Conservation (phyloP, 1,139 yeast species). For the Candida smagusa region DNA sequence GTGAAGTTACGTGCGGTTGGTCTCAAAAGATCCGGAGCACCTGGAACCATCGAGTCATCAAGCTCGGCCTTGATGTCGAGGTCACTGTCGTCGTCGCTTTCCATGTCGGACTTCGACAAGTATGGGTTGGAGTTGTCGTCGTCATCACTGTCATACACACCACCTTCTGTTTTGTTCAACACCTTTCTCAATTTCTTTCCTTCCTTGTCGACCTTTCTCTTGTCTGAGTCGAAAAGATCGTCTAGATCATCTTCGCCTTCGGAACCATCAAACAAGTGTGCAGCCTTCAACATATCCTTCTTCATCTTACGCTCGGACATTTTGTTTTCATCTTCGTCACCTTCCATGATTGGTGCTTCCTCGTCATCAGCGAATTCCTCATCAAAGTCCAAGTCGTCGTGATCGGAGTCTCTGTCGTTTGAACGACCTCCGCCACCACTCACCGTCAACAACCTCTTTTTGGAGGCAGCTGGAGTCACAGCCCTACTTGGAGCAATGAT, state of each 20-base stretch:
- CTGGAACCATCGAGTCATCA: constrained; percentile 20
- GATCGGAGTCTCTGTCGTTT: constrained; percentile 69
- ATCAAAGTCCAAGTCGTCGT: constrained; percentile 90
- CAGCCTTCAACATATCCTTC: constrained; percentile 85
- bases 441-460: constrained; percentile 56
- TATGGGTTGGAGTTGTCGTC: constrained; percentile 70
- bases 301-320: constrained; percentile 86
- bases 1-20: constrained; percentile 30
- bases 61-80: constrained; percentile 45
- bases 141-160: constrained; percentile 87
- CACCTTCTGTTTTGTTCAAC: constrained; percentile 82
- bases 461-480: not conserved
- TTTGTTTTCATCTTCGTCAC: constrained; percentile 92
- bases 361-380: constrained; percentile 99
- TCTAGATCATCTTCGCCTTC: constrained; percentile 60
- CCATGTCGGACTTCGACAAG: constrained; percentile 68
- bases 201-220: constrained; percentile 84
- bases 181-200: constrained; percentile 85
- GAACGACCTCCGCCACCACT: constrained; percentile 44
- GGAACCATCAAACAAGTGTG: constrained; percentile 58
- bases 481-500: not conserved
- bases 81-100: constrained; percentile 47
- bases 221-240: constrained; percentile 59
- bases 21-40: constrained; percentile 13
- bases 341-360: constrained; percentile 97